These are phyloP conservation scores for Naegleria lovaniensis DNA, from an alignment of 208 protist genomes.

Conservation along the genomic window DNA sequence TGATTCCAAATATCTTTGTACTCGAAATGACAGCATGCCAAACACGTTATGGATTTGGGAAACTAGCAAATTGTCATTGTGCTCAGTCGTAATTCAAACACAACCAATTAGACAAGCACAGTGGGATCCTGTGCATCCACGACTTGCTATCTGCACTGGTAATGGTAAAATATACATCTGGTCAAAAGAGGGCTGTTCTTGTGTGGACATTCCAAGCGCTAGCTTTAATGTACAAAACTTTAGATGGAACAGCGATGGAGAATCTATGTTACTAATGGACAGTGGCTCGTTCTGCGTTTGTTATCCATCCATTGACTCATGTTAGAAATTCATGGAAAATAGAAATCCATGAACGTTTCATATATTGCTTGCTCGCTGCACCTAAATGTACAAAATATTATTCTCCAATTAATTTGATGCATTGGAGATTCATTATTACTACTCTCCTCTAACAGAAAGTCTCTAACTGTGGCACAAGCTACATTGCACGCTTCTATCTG, in stretches of 20 bases:
- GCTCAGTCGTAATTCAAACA: not conserved
- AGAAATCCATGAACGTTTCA: not conserved
- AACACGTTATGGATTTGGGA: slow-evolving; percentile 37
- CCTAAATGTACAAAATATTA: not conserved
- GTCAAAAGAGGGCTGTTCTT: slow-evolving; percentile 18
- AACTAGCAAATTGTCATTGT: not conserved
- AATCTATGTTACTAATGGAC: not conserved
- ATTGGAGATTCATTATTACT: not conserved
- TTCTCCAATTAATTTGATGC: not conserved
- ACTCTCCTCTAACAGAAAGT: not conserved
- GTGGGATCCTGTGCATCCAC: slow-evolving; percentile 21
- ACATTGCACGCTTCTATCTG: not conserved
- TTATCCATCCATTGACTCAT: not conserved
- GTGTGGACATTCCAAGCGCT: slow-evolving; percentile 24
- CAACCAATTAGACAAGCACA: not conserved
- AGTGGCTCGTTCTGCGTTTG: not conserved
- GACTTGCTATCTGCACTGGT: slow-evolving; percentile 25
- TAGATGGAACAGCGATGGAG: slow-evolving; percentile 11
- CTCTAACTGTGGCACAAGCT: not conserved
- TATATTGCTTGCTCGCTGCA: not conserved
- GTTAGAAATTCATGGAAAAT: not conserved
- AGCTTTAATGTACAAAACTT: slow-evolving; percentile 12
- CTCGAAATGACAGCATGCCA: slow-evolving; percentile 35
- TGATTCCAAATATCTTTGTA: slow-evolving; percentile 29
- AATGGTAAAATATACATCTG: slow-evolving; percentile 31